These are phyloP conservation scores for Amoebophrya sp. DNA, from an alignment of 169 alveolate species.

Conservation along the genomic window DNA sequence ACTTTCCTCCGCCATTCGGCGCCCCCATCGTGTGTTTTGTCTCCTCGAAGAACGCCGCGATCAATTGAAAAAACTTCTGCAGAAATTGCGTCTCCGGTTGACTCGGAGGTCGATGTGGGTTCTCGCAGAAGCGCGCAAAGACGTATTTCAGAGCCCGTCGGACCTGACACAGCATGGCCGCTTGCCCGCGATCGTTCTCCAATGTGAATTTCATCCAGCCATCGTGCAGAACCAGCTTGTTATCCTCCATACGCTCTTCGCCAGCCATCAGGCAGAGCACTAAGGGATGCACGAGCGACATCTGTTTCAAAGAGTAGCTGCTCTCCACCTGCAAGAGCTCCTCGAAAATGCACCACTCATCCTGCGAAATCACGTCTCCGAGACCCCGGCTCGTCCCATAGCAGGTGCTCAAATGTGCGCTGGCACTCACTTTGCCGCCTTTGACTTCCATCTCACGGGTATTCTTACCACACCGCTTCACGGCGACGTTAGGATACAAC, in stretches of 20 bases:
- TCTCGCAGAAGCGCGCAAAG: background rate
- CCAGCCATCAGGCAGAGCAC: background rate
- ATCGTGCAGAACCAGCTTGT: background rate
- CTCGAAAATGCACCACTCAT: constrained; percentile 20
- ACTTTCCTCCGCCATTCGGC: background rate
- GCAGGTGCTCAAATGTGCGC: background rate
- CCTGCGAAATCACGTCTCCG: background rate
- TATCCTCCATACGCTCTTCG: background rate
- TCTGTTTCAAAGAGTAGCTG: background rate
- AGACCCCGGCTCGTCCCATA: background rate
- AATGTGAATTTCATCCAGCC: background rate
- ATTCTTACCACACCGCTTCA: background rate
- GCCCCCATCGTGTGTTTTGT: background rate
- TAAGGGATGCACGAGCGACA: background rate
- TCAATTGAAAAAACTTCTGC: background rate
- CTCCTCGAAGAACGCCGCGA: background rate
- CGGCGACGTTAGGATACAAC: background rate
- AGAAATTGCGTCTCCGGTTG: background rate
- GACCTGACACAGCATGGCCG: background rate
- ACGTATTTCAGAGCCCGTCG: constrained; percentile 3
- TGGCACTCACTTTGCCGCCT: background rate
- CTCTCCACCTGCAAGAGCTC: background rate
- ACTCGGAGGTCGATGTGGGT: background rate
- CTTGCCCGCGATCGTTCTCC: background rate
- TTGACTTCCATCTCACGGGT: constrained; percentile 18